phyloP scores from a whole-genome alignment of 805 yeast genomes.

The Komagataella mondaviorum region DNA sequence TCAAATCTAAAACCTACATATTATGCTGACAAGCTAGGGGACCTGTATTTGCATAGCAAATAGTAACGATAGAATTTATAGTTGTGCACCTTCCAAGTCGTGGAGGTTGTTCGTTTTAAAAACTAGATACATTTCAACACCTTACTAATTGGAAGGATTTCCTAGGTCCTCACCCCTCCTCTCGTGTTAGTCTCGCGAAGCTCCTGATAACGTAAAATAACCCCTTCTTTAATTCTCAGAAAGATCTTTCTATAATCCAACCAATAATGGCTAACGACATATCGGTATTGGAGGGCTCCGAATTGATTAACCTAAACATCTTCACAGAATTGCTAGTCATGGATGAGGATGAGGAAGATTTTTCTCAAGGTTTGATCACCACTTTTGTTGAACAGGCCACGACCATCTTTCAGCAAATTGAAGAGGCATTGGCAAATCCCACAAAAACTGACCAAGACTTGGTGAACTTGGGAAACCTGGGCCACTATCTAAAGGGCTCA shows the following conservation, averaged over 20 bases:
- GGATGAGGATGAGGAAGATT: constrained; percentile 96
- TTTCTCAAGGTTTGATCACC: constrained; percentile 61
- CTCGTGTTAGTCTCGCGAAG: neutral
- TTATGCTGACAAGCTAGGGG: constrained; percentile 66
- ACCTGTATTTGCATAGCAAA: constrained; percentile 40
- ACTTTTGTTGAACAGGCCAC: constrained; percentile 86
- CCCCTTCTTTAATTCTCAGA: neutral
- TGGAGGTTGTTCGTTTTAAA: no score
- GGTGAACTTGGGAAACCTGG: constrained; percentile 54
- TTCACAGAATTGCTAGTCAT: constrained; percentile 79
- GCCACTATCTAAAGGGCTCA: constrained; percentile 91
- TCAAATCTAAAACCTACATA: constrained; percentile 42
- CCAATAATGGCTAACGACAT: neutral
- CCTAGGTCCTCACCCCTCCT: neutral
- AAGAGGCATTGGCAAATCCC: constrained; percentile 28
- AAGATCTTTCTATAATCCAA: neutral
- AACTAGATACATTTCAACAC: no score
- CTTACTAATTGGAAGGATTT: no score
- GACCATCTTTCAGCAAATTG: constrained; percentile 65
- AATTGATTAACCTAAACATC: constrained; percentile 77
- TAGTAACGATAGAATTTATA: neutral
- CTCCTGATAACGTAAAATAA: neutral
- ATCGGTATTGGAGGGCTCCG: constrained; percentile 25
- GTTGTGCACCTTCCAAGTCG: neutral
- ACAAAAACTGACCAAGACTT: constrained; percentile 28